A percentile compares a stretch with the other conserved stretches of the same genome.
These are phyloP conservation scores for Kwoniella dejecticola DNA, from an alignment of 768 basidiomycete species.

Conservation along the genomic window DNA sequence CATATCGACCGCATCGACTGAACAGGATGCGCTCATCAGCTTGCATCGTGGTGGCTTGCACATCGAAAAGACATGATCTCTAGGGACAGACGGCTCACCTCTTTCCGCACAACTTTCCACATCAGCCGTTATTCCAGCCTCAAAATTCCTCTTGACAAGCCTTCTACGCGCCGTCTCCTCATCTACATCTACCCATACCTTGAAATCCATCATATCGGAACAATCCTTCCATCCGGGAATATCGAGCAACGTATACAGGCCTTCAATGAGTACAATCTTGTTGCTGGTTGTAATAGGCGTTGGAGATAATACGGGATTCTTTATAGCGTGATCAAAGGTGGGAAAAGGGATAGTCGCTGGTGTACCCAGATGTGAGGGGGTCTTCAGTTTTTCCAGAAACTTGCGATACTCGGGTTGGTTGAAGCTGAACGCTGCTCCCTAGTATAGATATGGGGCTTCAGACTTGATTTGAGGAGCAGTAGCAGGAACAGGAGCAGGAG, in stretches of 20 bases:
- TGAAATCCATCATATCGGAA: constrained; percentile 69
- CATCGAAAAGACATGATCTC: no score
- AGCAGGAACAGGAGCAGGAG: neutral
- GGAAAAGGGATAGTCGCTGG: constrained; percentile 63
- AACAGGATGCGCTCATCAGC: neutral
- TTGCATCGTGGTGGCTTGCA: no score
- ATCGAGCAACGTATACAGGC: constrained; percentile 80
- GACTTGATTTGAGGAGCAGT: neutral
- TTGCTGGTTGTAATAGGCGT: constrained; percentile 66
- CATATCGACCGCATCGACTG: constrained; percentile 11
- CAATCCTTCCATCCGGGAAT: constrained; percentile 72
- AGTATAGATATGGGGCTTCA: constrained; percentile 1
- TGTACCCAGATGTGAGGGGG: constrained; percentile 54
- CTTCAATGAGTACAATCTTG: constrained; percentile 82
- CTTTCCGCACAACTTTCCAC: constrained; percentile 58
- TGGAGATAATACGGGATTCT: constrained; percentile 73
- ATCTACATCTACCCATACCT: constrained; percentile 72
- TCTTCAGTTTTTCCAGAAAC: constrained; percentile 66
- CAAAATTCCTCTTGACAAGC: constrained; percentile 72
- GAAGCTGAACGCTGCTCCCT: constrained; percentile 90
- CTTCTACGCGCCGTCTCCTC: constrained; percentile 63
- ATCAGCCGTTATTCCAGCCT: constrained; percentile 71
- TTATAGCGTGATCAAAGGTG: constrained; percentile 81
- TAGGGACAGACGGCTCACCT: constrained; percentile 32
- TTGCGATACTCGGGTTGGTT: constrained; percentile 70